Conservation (phyloP, 2,329 filamentous ascomycete species). For the Pseudocercospora vitis region DNA sequence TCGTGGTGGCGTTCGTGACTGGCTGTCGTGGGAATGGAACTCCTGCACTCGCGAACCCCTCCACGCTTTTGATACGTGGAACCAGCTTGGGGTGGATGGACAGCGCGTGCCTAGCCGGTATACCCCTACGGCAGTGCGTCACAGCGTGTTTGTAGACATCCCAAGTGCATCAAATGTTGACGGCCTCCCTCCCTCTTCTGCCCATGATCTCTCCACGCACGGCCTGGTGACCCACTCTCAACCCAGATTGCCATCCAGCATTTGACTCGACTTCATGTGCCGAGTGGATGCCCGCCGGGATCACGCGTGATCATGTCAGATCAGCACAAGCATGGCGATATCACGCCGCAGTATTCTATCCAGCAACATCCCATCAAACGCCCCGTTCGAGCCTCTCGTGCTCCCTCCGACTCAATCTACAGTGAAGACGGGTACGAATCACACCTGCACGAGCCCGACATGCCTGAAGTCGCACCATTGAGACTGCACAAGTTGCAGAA, state of each 20-base stretch:
- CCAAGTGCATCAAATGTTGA: constrained; percentile 4
- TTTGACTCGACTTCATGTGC: constrained; percentile 8
- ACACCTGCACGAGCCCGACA: constrained; percentile 21
- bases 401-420: constrained; percentile 37
- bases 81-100: background rate
- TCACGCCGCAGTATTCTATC: constrained; percentile 43
- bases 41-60: background rate
- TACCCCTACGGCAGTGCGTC: background rate
- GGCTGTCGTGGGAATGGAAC: background rate
- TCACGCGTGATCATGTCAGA: constrained; percentile 12
- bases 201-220: background rate
- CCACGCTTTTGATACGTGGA: background rate
- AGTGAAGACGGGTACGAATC: constrained; percentile 37
- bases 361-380: constrained; percentile 26
- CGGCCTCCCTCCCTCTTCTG: background rate
- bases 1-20: background rate
- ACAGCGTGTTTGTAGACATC: background rate
- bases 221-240: background rate
- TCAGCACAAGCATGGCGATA: constrained; percentile 23
- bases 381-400: constrained; percentile 34
- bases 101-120: background rate
- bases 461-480: constrained; percentile 27
- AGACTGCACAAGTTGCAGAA: constrained; percentile 18
- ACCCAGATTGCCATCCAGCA: background rate
- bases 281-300: constrained; percentile 5